Percentiles rank a stretch among this genome's conserved stretches.
Conservation (phyloP, 768 basidiomycete species). For the Hysterangium stoloniferum region DNA sequence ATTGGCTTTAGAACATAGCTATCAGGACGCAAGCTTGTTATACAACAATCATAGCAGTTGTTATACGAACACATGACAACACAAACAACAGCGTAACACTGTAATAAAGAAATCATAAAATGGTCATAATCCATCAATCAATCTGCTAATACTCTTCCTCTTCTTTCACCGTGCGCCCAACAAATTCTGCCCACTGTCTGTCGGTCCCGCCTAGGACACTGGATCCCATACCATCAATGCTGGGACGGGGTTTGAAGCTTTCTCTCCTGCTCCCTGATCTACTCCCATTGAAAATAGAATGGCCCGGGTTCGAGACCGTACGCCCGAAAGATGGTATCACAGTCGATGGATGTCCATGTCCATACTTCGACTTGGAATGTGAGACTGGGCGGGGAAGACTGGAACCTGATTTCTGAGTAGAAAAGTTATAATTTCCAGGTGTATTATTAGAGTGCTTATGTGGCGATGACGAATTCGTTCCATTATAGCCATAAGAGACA, state of each 20-base stretch:
- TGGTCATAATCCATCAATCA: not conserved
- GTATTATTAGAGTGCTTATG: slow-evolving; percentile 11
- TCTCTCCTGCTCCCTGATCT: slow-evolving; percentile 49
- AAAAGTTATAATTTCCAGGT: too few relatives aligned
- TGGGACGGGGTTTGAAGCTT: slow-evolving; percentile 79
- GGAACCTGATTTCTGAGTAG: too few relatives aligned
- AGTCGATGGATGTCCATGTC: slow-evolving; percentile 6
- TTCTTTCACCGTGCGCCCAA: slow-evolving; percentile 34
- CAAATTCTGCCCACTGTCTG: slow-evolving; percentile 19
- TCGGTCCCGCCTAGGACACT: slow-evolving; percentile 12
- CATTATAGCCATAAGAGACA: slow-evolving; percentile 20
- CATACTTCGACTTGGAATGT: not conserved
- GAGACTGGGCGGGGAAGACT: slow-evolving; percentile 10
- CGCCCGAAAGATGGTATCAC: slow-evolving; percentile 5
- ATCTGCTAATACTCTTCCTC: slow-evolving; percentile 27
- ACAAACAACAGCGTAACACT: too few relatives aligned
- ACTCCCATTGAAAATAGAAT: slow-evolving; percentile 16
- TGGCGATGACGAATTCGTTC: slow-evolving; percentile 8
- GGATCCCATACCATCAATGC: slow-evolving; percentile 39
- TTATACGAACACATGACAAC: too few relatives aligned
- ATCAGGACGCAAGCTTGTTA: too few relatives aligned
- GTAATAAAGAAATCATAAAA: not conserved
- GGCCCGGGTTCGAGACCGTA: not conserved
- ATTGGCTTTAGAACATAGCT: too few relatives aligned
- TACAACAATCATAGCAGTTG: too few relatives aligned